Percentiles rank a stretch among this genome's conserved stretches.
Evolutionary conservation across 257 asterid species (phyloP).

Genomic region (Pogostemon cablin): DNA sequence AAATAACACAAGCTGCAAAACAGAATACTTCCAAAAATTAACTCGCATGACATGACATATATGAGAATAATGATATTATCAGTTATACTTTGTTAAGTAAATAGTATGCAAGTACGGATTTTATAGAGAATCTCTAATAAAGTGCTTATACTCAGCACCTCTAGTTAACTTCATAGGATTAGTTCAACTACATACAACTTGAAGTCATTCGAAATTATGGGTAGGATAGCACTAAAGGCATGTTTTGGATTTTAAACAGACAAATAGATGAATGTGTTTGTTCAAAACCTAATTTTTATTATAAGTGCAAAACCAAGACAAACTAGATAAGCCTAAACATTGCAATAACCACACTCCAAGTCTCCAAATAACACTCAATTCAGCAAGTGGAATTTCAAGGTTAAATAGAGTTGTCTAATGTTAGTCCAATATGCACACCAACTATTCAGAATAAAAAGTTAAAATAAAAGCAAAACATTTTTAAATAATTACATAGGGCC

Average conservation of each 20-base stretch:
- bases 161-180: conserved; percentile 15
- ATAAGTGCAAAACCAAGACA: conserved; percentile 7
- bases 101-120: not conserved
- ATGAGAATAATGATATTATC: conserved; percentile 16
- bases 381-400: conserved; percentile 1
- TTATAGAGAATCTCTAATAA: not conserved
- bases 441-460: conserved; percentile 12
- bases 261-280: not conserved
- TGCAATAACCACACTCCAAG: not conserved
- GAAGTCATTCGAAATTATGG: not conserved
- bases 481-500: conserved; percentile 64
- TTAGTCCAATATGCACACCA: not conserved
- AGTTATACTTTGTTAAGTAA: conserved; percentile 12
- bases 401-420: not conserved
- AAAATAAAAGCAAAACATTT: conserved; percentile 21
- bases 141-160: conserved; percentile 13
- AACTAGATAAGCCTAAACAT: not conserved
- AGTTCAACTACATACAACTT: conserved; percentile 12
- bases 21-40: conserved; percentile 16
- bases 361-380: conserved; percentile 6
- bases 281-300: not conserved
- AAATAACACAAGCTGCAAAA: conserved; percentile 85
- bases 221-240: not conserved
- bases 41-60: conserved; percentile 18
- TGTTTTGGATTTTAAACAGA: conserved; percentile 1